Percentiles rank a stretch among this genome's conserved stretches.
phyloP scores from a whole-genome alignment of 352 stramenopile genomes.

The Phytophthora pistaciae region DNA sequence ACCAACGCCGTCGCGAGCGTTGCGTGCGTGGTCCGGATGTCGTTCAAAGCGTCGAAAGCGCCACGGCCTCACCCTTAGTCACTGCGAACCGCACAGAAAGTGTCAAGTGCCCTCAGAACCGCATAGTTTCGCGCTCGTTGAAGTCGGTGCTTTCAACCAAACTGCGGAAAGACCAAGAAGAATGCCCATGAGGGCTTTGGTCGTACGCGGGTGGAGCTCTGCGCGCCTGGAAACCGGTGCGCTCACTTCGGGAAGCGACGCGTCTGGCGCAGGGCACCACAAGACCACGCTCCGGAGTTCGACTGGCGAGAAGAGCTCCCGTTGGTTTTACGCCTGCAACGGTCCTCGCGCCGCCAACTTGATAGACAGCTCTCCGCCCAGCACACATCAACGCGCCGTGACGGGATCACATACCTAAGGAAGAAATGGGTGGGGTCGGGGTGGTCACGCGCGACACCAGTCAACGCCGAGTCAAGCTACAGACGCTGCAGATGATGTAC shows the following conservation, averaged over 20 bases:
- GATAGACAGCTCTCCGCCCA: background rate
- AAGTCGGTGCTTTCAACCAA: slow-evolving; percentile 1
- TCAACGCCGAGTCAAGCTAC: slow-evolving; percentile 27
- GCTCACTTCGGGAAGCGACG: slow-evolving; percentile 38
- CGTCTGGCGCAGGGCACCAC: slow-evolving; percentile 17
- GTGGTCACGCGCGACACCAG: slow-evolving; percentile 18
- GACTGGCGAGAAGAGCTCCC: slow-evolving; percentile 20
- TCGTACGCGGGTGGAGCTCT: background rate
- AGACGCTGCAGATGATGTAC: slow-evolving; percentile 72
- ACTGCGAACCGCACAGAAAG: background rate
- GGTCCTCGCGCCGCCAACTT: background rate
- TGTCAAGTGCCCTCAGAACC: slow-evolving; percentile 18
- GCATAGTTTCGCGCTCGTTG: slow-evolving; percentile 19
- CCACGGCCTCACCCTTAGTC: background rate
- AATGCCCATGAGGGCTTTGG: background rate
- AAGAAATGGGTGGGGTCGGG: slow-evolving; percentile 28
- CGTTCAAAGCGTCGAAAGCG: slow-evolving; percentile 24
- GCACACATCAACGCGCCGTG: slow-evolving; percentile 4
- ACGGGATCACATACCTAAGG: slow-evolving; percentile 2
- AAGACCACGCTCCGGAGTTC: slow-evolving; percentile 9
- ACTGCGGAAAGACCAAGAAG: slow-evolving; percentile 1
- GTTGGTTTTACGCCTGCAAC: slow-evolving; percentile 24
- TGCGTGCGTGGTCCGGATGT: slow-evolving; percentile 30
- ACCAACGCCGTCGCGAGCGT: slow-evolving; percentile 30
- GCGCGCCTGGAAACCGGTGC: slow-evolving; percentile 19